Evolutionary conservation across 1,139 yeast genomes (phyloP), one percentile per base, ranked within the genome.

Genomic region (Taphrina deformans): DNA sequence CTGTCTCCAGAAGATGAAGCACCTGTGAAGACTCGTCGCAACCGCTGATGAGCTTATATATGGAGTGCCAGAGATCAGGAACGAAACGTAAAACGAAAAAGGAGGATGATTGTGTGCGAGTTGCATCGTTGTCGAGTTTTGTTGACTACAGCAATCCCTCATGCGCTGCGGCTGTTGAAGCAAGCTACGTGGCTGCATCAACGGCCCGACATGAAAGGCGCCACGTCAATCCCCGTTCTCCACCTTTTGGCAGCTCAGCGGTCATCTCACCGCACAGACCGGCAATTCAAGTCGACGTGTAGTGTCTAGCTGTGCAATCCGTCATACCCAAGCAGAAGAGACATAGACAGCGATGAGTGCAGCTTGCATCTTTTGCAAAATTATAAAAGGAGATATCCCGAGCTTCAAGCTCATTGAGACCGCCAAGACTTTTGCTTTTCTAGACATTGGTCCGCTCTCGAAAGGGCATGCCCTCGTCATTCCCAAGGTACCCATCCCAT

Each of bases 401-500:
- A 55, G 45, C 26, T 51, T 44, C 64, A 46, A 55, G 62, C 79
- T 92, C 70, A 81, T 88, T 70, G 99, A 92, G 76, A 89, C 97
- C 23, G 81, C 87, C 68, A 81, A 83, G 72, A 79, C 68, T 16
- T 55, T 85, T 74, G 89, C 97, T 0, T 93, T 92, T 75, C 81
- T 93, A 74, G 99, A 92, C 73, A 91, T 92, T 73, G 92, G 89
- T 72, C 98, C 99, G 68, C 88, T 92, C 10, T 81, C 96, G 9
- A 84, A 84, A 71, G 97, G 96, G 46, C 99, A 92, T 75, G 84
- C 95, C 44, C 79, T 92, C 72, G 84, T 92, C 61, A 90, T 92
- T 70, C 98, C 98, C 68, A 65, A 65, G 58, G 58, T 53, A 53
- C 58, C 48, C 58, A 40, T n/a, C 24, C 12, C 23, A 16, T n/a